A percentile compares a stretch with the other conserved stretches of the same genome.
phyloP scores from a whole-genome alignment of 768 basidiomycete species.

The Pisolithus sp. region DNA sequence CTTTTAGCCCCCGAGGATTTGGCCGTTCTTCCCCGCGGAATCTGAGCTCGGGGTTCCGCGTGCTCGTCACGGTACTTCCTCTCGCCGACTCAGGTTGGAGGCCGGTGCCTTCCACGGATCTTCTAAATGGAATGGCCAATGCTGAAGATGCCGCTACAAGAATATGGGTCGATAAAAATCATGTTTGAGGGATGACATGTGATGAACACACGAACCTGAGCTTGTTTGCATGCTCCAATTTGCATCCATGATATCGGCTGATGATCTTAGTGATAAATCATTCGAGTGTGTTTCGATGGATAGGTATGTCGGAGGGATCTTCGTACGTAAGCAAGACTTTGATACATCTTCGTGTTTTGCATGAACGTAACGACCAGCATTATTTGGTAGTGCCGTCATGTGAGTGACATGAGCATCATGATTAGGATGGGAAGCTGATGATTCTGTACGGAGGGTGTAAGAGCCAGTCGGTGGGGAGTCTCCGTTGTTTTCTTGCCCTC shows the following conservation, averaged over 20 bases:
- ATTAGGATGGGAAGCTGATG: slow-evolving; percentile 1
- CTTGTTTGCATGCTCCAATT: background rate
- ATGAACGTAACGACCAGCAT: background rate
- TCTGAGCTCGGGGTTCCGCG: slow-evolving; percentile 12
- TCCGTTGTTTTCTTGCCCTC: slow-evolving; percentile 3
- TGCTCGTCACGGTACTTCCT: slow-evolving; percentile 1
- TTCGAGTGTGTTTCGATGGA: slow-evolving; percentile 3
- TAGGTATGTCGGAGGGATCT: background rate
- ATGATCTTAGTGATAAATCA: background rate
- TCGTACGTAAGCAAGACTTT: slow-evolving; percentile 3
- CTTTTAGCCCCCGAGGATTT: slow-evolving; percentile 9
- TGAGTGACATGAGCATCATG: slow-evolving; percentile 15
- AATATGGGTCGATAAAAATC: background rate
- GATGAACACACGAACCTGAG: background rate
- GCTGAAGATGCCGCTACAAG: background rate
- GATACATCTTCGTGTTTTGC: background rate
- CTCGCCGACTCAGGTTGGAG: background rate
- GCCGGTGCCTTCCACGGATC: background rate
- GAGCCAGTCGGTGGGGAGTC: slow-evolving; percentile 17
- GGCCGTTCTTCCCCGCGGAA: slow-evolving; percentile 22
- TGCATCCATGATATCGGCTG: background rate
- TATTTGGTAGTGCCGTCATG: slow-evolving; percentile 11
- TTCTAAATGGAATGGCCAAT: background rate
- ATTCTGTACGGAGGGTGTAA: slow-evolving; percentile 17
- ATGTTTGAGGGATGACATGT: background rate